Evolutionary conservation across 495 filamentous ascomycete species (phyloP).

Genomic region (Penicillium dipodomyicola): DNA sequence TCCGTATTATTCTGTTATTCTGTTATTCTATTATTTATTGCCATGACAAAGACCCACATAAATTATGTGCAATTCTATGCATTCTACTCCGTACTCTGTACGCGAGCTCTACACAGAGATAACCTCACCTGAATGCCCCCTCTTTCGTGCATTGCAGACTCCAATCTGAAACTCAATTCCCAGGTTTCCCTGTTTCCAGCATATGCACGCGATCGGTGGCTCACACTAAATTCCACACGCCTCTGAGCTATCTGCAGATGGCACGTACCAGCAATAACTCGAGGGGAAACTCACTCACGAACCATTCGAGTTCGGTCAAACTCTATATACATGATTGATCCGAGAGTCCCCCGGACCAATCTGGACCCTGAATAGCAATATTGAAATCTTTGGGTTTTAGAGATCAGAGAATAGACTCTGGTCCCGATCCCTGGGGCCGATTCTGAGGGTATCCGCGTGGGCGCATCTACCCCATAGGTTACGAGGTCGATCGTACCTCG

Average conservation of each 20-base stretch:
- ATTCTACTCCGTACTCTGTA: not conserved
- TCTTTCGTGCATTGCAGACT: conserved; percentile 3
- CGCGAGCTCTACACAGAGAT: not conserved
- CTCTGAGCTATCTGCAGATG: conserved; percentile 24
- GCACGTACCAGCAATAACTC: conserved; percentile 21
- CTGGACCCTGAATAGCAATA: conserved; percentile 12
- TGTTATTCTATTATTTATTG: not conserved
- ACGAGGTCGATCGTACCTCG: not conserved
- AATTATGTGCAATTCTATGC: conserved; percentile 1
- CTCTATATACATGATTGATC: conserved; percentile 11
- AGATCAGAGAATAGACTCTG: conserved; percentile 12
- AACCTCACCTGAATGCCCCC: not conserved
- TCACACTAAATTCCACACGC: conserved; percentile 7
- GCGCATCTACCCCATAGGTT: not conserved
- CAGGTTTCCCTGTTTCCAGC: not conserved
- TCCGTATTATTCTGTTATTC: not conserved
- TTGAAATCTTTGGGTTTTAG: conserved; percentile 11
- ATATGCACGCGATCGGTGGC: conserved; percentile 16
- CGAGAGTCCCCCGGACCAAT: conserved; percentile 25
- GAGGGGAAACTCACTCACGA: conserved; percentile 22
- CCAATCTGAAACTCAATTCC: not conserved
- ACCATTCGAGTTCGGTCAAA: conserved; percentile 24
- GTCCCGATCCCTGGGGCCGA: conserved; percentile 14
- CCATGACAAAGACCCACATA: not conserved
- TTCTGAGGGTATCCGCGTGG: conserved; percentile 1